A percentile compares a stretch with the other conserved stretches of the same genome.
phyloP scores from a whole-genome alignment of 176 grass and related monocot genomes.

The Juncus inflexus region DNA sequence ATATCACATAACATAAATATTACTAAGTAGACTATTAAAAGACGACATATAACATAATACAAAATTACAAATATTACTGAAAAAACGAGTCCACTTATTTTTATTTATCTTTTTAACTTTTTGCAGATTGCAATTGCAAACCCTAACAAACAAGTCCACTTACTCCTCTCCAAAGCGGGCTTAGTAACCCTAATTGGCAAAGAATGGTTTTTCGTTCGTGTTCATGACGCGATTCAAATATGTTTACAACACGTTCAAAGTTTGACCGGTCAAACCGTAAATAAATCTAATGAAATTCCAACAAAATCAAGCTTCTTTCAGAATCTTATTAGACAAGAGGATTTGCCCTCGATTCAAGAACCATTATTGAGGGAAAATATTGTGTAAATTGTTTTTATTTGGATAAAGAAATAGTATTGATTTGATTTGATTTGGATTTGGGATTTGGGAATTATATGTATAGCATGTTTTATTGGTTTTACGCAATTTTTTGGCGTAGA shows the following conservation, averaged over 20 bases:
- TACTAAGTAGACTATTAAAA: too few species aligned
- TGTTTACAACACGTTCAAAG: slow-evolving; percentile 75
- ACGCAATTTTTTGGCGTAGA: too few species aligned
- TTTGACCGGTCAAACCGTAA: slow-evolving; percentile 11
- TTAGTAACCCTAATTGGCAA: slow-evolving; percentile 66
- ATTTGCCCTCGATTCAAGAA: slow-evolving; percentile 23
- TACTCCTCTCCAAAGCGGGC: slow-evolving; percentile 62
- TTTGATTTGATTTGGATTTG: neutral
- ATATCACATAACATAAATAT: too few species aligned
- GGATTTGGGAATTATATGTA: neutral
- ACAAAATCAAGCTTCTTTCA: slow-evolving; percentile 33
- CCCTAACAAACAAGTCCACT: slow-evolving; percentile 68
- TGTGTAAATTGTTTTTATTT: slow-evolving; percentile 28
- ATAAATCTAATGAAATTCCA: slow-evolving; percentile 5
- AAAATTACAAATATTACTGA: neutral
- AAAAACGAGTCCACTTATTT: slow-evolving; percentile 5
- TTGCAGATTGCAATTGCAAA: slow-evolving; percentile 86
- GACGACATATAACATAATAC: too few species aligned
- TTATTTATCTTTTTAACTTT: neutral
- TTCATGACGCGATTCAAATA: slow-evolving; percentile 83
- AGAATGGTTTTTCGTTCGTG: slow-evolving; percentile 83
- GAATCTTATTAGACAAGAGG: slow-evolving; percentile 41
- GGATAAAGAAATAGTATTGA: neutral
- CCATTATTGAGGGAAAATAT: slow-evolving; percentile 48
- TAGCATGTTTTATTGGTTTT: neutral